These are phyloP conservation scores for Neurospora sp. DNA, from an alignment of 495 filamentous ascomycete species.

Conservation along the genomic window DNA sequence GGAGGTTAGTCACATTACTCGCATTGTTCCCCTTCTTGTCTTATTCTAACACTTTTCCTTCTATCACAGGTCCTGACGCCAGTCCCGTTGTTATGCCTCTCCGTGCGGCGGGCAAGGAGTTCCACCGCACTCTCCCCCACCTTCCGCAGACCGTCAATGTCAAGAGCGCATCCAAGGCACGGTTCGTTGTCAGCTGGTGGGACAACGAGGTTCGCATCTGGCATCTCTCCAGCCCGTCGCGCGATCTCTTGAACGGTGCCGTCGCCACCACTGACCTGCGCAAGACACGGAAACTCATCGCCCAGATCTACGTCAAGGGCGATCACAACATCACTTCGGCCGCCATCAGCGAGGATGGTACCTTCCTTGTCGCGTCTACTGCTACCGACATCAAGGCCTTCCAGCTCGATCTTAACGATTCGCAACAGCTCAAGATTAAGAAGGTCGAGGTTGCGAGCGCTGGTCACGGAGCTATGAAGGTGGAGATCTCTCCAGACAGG, in stretches of 20 bases:
- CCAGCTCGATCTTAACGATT: slow-evolving; percentile 37
- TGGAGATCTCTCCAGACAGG: slow-evolving; percentile 63
- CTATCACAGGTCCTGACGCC: slow-evolving; percentile 64
- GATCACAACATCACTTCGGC: slow-evolving; percentile 84
- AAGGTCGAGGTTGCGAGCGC: slow-evolving; percentile 17
- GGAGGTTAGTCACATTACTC: slow-evolving; percentile 56
- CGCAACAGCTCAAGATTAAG: slow-evolving; percentile 26
- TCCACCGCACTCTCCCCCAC: slow-evolving; percentile 65
- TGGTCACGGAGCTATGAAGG: slow-evolving; percentile 52
- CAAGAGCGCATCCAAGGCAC: slow-evolving; percentile 55
- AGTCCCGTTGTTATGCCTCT: slow-evolving; percentile 72
- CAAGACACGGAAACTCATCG: slow-evolving; percentile 51
- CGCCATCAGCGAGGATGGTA: slow-evolving; percentile 61
- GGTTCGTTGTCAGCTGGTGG: slow-evolving; percentile 88
- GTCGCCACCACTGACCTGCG: slow-evolving; percentile 24
- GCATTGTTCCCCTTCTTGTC: neutral
- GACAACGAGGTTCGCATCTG: slow-evolving; percentile 79
- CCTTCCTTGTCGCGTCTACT: slow-evolving; percentile 67
- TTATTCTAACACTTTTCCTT: slow-evolving; percentile 22
- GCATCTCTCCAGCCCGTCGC: slow-evolving; percentile 46
- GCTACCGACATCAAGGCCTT: slow-evolving; percentile 72
- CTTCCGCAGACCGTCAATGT: slow-evolving; percentile 70
- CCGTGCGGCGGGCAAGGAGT: slow-evolving; percentile 67
- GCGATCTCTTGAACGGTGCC: slow-evolving; percentile 32
- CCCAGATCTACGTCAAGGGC: slow-evolving; percentile 63